Evolutionary conservation across 495 filamentous ascomycete genomes (phyloP).

Genomic region (Evansstolkia leycettana): DNA sequence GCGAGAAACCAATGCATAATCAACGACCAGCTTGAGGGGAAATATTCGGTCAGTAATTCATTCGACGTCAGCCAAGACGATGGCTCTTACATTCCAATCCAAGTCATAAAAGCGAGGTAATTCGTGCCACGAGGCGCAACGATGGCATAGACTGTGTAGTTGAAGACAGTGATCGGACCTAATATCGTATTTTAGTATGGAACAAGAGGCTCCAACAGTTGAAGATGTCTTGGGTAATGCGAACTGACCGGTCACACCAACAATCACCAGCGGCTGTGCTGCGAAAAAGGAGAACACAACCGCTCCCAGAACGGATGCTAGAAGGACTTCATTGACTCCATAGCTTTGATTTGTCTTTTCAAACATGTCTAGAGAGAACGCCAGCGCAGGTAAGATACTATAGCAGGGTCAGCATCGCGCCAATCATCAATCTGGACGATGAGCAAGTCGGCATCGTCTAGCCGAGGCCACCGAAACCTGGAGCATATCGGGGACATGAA

Average conservation of each 20-base stretch:
- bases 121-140: slow-evolving; percentile 55
- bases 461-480: background rate
- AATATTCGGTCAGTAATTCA: slow-evolving; percentile 2
- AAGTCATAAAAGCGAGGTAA: slow-evolving; percentile 75
- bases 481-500: too few relatives aligned
- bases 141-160: slow-evolving; percentile 80
- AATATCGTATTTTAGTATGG: background rate
- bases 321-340: slow-evolving; percentile 74
- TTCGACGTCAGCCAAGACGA: background rate
- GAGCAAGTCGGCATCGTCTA: too few relatives aligned
- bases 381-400: slow-evolving; percentile 71
- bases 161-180: slow-evolving; percentile 78
- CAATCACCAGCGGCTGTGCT: slow-evolving; percentile 74
- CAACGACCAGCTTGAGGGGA: slow-evolving; percentile 50
- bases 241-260: slow-evolving; percentile 66
- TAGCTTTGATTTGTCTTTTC: slow-evolving; percentile 67
- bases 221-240: background rate
- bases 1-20: slow-evolving; percentile 72
- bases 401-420: slow-evolving; percentile 2
- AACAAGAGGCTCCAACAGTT: background rate
- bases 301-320: slow-evolving; percentile 65
- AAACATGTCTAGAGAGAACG: slow-evolving; percentile 80
- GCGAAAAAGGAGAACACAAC: slow-evolving; percentile 66
- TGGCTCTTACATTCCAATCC: slow-evolving; percentile 56
- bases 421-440: too few relatives aligned